Evolutionary conservation across 768 basidiomycete genomes (phyloP), one percentile per base, ranked within the genome.

Genomic region (Pleurotus salmoneostramineus): DNA sequence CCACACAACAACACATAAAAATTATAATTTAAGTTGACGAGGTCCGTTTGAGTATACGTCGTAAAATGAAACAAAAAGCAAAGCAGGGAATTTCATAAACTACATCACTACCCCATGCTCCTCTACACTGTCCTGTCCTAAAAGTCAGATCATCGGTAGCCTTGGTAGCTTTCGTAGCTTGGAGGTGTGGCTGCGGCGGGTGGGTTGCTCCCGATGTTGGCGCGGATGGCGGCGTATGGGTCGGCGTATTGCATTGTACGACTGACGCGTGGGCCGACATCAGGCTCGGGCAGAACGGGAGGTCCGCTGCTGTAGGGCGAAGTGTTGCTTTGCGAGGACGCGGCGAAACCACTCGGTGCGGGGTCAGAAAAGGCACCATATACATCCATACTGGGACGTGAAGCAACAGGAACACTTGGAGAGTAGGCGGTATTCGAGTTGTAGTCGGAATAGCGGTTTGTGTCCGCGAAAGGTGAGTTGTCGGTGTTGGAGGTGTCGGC

Each of bases 211-310:
- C 70, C 73, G 57, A 89, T 69, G 4, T 79, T 77, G 6, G 87
- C 87, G 14, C 89, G 79, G 36, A 93, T 89, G 8, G 87, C 88
- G 10, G 91, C 89, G 66, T 93, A 94, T 6, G 92, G 92, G 66
- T 94, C 88, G 21, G 91, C 92, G 65, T 93, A 91, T 69, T 95
- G 92, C 93, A 96, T 95, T 56, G 94, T 95, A 68, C 93, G 75
- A 70, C 92, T 94, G 40, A 94, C 75, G 31, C 84, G 81, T 14
- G 83, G 81, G 1, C 72, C 75, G 34, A 75, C 68, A 58, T 81
- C 77, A 59, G 69, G 69, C 48, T 78, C 73, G 21, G 81, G 77
- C 6, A 77, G 66, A 7, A 71, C 59, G 12, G 77, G 65, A 2
- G 80, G 65, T 3, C 67, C 71, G n/a, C 64, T 64, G 44, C 61